Evolutionary conservation across 345 rosid species (phyloP).

Genomic region (Gossypioides kirkii): DNA sequence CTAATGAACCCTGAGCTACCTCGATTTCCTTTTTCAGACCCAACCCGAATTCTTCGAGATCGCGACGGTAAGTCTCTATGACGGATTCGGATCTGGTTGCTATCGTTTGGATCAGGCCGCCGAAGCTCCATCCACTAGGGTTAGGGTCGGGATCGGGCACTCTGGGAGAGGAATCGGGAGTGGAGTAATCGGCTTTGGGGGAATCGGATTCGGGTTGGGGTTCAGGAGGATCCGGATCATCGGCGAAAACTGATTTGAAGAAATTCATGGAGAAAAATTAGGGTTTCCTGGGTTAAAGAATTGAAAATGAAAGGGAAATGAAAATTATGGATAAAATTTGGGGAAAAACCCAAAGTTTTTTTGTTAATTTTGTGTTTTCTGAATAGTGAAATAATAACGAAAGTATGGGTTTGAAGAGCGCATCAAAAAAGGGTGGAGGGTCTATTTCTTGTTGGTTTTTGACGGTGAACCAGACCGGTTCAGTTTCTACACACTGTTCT

Average conservation of each 20-base stretch:
- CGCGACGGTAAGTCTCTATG: conserved; percentile 81
- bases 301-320: not conserved
- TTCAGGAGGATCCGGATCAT: conserved; percentile 47
- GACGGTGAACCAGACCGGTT: conserved; percentile 8
- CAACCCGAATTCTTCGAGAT: conserved; percentile 77
- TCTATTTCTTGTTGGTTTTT: not conserved
- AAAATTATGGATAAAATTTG: not conserved
- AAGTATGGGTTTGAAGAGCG: not conserved
- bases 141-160: conserved; percentile 5
- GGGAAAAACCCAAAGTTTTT: not conserved
- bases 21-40: conserved; percentile 86
- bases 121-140: conserved; percentile 47
- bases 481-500: not conserved
- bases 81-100: conserved; percentile 74
- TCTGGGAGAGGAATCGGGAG: conserved; percentile 18
- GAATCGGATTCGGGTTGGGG: conserved; percentile 33
- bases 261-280: conserved; percentile 46
- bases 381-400: not conserved
- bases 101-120: conserved; percentile 54
- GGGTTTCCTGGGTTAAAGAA: not conserved
- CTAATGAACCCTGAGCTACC: conserved; percentile 84
- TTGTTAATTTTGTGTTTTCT: not conserved
- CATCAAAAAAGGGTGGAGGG: not conserved
- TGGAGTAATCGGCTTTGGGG: conserved; percentile 20
- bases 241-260: conserved; percentile 80